Evolutionary conservation across 345 rosid species (phyloP), one percentile per base, ranked within the genome.

Genomic region (Excoecaria agallocha): DNA sequence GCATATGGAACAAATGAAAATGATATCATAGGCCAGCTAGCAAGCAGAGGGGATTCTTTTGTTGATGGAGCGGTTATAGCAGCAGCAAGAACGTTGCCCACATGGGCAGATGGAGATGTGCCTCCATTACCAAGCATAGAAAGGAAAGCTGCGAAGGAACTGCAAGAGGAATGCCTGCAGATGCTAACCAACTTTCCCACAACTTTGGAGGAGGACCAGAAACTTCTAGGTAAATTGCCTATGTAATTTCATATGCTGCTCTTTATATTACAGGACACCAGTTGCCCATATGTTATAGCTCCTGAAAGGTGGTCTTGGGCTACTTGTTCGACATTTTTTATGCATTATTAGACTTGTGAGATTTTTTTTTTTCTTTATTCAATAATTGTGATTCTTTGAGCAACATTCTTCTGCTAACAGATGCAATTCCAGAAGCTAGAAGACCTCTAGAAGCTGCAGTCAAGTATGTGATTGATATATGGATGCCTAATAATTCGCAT

Each of bases 21-120:
- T 56, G 58, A 52, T 65, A 54, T 77, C 38, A 52, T 86, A 89
- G 95, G 82, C 55, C 78, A 82, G 81, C 74, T 87, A 70, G 80
- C 91, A 1, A 73, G 74, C 3, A 79, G 67, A 2, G 76, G 79
- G 7, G 90, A 88, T 72, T 67, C 85, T 58, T 94, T 92, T 72
- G 88, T 92, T 25, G 95, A 92, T 68, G 97, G 98, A 84, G 91
- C 95, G 1, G 89, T 94, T 68, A 77, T 91, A 73, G 98, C 97
- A 43, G 94, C 97, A 50, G 97, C 97, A 69, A 87, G 98, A 83
- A 86, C 93, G 12, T 76, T 94, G 69, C 97, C 98, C 3, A 86
- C 87, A 71, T 94, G 97, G 97, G 89, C 97, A 72, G 95, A 92
- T 62, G 83, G 89, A 66, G 98, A 90, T 78, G 78, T 88, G 41